These are phyloP conservation scores for Afroboletus lepidellus DNA, from an alignment of 1,284 basidiomycete genomes.

Conservation along the genomic window DNA sequence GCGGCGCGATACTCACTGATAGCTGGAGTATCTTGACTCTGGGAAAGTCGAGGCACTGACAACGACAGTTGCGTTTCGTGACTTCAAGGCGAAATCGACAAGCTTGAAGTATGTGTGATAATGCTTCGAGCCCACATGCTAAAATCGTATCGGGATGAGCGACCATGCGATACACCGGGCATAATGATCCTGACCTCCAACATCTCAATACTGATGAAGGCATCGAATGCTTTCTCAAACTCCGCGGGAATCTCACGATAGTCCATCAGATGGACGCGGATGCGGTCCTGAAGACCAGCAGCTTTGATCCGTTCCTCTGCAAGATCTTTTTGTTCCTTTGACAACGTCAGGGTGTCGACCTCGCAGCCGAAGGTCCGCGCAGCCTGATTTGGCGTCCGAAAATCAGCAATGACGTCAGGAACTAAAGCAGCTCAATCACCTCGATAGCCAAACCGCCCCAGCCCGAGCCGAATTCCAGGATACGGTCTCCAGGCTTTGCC, in stretches of 20 bases:
- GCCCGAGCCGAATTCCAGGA: conserved; percentile 90
- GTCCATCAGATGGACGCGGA: conserved; percentile 85
- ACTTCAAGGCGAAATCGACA: conserved; percentile 79
- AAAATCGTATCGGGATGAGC: conserved; percentile 12
- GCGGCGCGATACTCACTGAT: conserved; percentile 51
- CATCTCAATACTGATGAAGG: conserved; percentile 91
- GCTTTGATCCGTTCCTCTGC: conserved; percentile 79
- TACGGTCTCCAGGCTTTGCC: conserved; percentile 73
- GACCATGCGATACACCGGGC: background rate
- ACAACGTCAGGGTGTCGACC: conserved; percentile 87
- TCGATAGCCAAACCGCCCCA: conserved; percentile 92
- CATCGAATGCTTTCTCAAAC: conserved; percentile 81
- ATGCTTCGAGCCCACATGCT: conserved; percentile 70
- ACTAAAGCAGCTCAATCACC: conserved; percentile 39
- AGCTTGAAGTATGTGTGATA: conserved; percentile 79
- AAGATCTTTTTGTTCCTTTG: conserved; percentile 80
- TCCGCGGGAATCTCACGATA: conserved; percentile 78
- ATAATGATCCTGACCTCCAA: conserved; percentile 59
- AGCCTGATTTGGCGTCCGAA: conserved; percentile 43
- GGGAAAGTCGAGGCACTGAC: conserved; percentile 85
- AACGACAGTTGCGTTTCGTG: conserved; percentile 64
- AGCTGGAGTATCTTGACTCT: conserved; percentile 66
- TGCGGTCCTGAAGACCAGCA: conserved; percentile 67
- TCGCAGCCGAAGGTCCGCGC: conserved; percentile 70
- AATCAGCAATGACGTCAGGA: conserved; percentile 5